Evolutionary conservation across 1,284 basidiomycete species (phyloP).

Genomic region (Ustilago crameri): DNA sequence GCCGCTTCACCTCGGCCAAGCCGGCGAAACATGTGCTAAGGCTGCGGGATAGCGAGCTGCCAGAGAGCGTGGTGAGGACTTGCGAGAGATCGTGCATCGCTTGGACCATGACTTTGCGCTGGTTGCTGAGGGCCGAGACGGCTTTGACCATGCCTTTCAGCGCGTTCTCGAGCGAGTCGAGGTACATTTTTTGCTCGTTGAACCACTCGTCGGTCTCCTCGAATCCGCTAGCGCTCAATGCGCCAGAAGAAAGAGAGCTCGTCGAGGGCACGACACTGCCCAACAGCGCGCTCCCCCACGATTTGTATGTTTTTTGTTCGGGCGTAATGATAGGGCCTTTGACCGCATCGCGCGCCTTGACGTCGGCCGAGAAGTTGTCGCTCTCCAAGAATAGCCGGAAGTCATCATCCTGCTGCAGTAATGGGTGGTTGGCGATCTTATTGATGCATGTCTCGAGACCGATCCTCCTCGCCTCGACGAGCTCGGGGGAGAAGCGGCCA

Average conservation of each 20-base stretch:
- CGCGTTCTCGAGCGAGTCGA: conserved; percentile 90
- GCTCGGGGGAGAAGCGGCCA: conserved; percentile 69
- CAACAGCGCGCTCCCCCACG: conserved; percentile 37
- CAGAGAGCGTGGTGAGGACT: conserved; percentile 64
- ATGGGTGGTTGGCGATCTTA: conserved; percentile 69
- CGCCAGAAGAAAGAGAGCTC: conserved; percentile 43
- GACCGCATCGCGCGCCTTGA: conserved; percentile 75
- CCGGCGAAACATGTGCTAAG: conserved; percentile 68
- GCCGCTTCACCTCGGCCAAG: conserved; percentile 65
- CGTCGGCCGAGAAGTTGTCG: conserved; percentile 69
- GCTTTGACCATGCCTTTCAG: conserved; percentile 85
- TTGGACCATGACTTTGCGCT: conserved; percentile 73
- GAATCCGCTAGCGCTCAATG: conserved; percentile 78
- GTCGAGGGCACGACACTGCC: conserved; percentile 50
- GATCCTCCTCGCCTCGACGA: conserved; percentile 69
- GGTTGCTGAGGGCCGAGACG: conserved; percentile 82
- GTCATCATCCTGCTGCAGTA: conserved; percentile 70
- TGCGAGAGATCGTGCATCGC: conserved; percentile 63
- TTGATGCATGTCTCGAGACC: conserved; percentile 69
- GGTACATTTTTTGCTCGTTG: conserved; percentile 82
- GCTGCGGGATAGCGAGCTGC: conserved; percentile 66
- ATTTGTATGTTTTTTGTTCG: conserved; percentile 65
- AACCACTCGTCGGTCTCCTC: conserved; percentile 98
- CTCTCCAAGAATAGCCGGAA: conserved; percentile 69
- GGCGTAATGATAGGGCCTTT: conserved; percentile 64